These are phyloP conservation scores for Boletus subparvulus DNA, from an alignment of 768 basidiomycete species.

Conservation along the genomic window DNA sequence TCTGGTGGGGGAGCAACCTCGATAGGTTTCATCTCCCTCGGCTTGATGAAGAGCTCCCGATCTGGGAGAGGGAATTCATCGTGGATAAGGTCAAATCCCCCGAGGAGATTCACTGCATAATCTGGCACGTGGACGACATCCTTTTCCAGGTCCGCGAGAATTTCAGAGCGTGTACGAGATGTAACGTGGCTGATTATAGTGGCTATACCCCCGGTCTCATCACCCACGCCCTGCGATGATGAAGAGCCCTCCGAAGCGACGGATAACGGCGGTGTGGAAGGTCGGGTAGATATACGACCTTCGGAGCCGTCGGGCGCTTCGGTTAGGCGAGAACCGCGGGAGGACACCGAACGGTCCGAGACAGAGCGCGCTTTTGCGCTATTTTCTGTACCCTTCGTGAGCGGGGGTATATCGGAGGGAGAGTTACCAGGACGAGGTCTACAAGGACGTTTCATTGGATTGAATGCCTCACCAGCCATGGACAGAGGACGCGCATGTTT, in stretches of 20 bases:
- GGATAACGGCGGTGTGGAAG: slow-evolving; percentile 31
- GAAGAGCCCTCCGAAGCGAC: slow-evolving; percentile 26
- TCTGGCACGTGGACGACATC: slow-evolving; percentile 41
- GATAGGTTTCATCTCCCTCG: slow-evolving; percentile 30
- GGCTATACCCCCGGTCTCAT: slow-evolving; percentile 31
- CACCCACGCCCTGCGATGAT: slow-evolving; percentile 21
- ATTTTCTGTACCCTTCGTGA: slow-evolving; percentile 20
- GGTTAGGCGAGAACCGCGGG: slow-evolving; percentile 24
- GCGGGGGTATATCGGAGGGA: slow-evolving; percentile 13
- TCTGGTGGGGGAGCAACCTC: slow-evolving; percentile 29
- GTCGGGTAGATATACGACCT: slow-evolving; percentile 24
- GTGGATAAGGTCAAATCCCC: slow-evolving; percentile 40
- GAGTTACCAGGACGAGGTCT: slow-evolving; percentile 21
- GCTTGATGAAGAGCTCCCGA: slow-evolving; percentile 30
- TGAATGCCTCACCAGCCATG: slow-evolving; percentile 27
- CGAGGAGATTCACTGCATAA: slow-evolving; percentile 46
- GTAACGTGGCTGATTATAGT: slow-evolving; percentile 38
- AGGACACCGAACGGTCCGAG: slow-evolving; percentile 20
- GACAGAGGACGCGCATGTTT: slow-evolving; percentile 29
- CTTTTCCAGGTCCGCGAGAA: slow-evolving; percentile 35
- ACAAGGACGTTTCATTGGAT: slow-evolving; percentile 30
- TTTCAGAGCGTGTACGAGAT: slow-evolving; percentile 37
- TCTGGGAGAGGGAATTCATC: slow-evolving; percentile 34
- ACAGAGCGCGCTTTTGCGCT: slow-evolving; percentile 13
- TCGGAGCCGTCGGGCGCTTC: slow-evolving; percentile 25